phyloP scores from a whole-genome alignment of 306 rosid genomes.

The Castanopsis chinensis region DNA sequence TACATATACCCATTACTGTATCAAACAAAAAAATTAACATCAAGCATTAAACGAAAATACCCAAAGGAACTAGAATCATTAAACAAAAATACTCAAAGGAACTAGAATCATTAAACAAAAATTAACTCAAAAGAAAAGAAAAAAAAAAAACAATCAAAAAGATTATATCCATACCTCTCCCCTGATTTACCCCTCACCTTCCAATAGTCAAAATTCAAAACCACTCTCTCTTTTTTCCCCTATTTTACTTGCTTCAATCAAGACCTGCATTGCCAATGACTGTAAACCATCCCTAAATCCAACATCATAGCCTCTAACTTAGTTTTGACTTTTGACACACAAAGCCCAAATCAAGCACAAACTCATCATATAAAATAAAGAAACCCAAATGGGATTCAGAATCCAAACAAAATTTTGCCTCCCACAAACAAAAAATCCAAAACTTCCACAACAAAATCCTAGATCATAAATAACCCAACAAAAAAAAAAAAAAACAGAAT shows the following conservation, averaged over 20 bases:
- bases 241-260: not conserved
- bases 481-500: not conserved
- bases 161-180: not conserved
- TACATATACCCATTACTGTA: too few species aligned
- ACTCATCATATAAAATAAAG: not conserved
- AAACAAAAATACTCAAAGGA: too few species aligned
- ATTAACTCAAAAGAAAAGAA: too few species aligned
- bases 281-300: not conserved
- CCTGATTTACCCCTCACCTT: not conserved
- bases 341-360: not conserved
- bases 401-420: too few species aligned
- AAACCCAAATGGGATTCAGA: too few species aligned
- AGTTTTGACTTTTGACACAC: not conserved
- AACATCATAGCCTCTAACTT: not conserved
- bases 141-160: too few species aligned
- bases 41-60: too few species aligned
- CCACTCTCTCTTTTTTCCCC: not conserved
- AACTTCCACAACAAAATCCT: conserved; percentile 11
- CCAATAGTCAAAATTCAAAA: not conserved
- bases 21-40: too few species aligned
- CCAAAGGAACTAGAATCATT: too few species aligned
- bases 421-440: not conserved
- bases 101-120: too few species aligned
- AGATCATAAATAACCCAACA: not conserved
- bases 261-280: not conserved